Base-by-base conservation (phyloP, 2,329 filamentous ascomycete genomes). In the Peltaster fructicola region DNA sequence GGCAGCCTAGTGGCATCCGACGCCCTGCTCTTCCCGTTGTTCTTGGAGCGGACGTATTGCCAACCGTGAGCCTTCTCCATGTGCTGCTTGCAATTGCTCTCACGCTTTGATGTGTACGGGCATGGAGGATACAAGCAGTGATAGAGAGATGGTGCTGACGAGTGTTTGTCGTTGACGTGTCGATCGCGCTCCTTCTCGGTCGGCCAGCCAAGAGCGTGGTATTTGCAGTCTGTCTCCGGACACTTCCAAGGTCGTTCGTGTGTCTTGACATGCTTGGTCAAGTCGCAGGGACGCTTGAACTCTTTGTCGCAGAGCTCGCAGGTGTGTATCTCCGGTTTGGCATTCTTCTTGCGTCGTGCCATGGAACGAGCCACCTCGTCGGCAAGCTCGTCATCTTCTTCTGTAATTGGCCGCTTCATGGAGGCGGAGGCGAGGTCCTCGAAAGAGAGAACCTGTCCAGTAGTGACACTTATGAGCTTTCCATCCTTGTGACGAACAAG, bases 221-320 rank as follows among this genome's bases (percentile, higher is more conserved):
- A 95, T 49, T 90, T 91, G 76, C 88, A 95, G 22, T 68, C 72
- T 19, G 65, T 46, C 12, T 79, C 61, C 5, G 72, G 66, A 53
- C 88, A 98, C 60, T 98, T 98, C 77, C 79, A 93, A 7, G 85
- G 88, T 17, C 88, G 78, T 28, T 80, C 82, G 52, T 98, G 88
- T 0, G 85, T 95, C 63, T 95, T 98, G 57, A 91, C 78, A 54
- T 98, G 88, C 62, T 95, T 95, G 38, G 82, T 93, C 30, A 95
- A 61, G 50, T 98, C 88, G 53, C 88, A 95, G n/a, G 81, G 81
- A 33, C 88, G 74, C 55, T 88, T 90, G 60, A 95, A 95, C 52
- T 85, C 71, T 56, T 92, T 93, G 51, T 69, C 72, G 56, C 85
- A 95, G 51, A 90, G 76, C 52, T 85, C 79, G 33, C 47, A 50